Conservation (phyloP, 176 grass and related monocot genomes). For the Areca catechu region DNA sequence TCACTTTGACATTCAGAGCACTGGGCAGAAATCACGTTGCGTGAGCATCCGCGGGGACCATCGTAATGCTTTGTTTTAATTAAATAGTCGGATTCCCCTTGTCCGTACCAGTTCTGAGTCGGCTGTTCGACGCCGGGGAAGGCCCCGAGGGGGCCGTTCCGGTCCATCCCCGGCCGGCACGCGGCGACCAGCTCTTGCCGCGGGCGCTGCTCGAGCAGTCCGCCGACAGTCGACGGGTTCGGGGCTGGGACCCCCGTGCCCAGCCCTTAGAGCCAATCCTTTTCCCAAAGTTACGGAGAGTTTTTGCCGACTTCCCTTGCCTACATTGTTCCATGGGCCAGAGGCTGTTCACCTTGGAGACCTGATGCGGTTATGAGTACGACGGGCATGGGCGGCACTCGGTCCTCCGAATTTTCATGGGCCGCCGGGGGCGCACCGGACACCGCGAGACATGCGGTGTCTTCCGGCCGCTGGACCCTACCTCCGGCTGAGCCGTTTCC, state of each 20-base stretch:
- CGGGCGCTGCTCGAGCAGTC: too few relatives aligned
- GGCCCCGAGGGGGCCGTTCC: too few relatives aligned
- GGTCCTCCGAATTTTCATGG: constrained; percentile 46
- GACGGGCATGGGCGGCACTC: constrained; percentile 30
- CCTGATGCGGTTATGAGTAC: constrained; percentile 50
- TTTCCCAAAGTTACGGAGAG: too few relatives aligned
- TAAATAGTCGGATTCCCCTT: constrained; percentile 38
- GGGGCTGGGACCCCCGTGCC: too few relatives aligned
- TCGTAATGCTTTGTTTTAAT: constrained; percentile 39
- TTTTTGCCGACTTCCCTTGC: constrained; percentile 43
- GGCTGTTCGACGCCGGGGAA: constrained; percentile 25
- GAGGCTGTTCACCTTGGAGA: constrained; percentile 50
- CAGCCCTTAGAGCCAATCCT: too few relatives aligned
- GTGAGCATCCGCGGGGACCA: constrained; percentile 31
- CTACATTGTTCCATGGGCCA: constrained; percentile 44
- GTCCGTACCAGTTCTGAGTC: constrained; percentile 36
- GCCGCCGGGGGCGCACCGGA: constrained; percentile 38
- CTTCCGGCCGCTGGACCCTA: constrained; percentile 50
- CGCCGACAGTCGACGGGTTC: too few relatives aligned
- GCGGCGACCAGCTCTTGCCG: too few relatives aligned
- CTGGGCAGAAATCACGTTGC: constrained; percentile 44
- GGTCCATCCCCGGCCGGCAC: too few relatives aligned
- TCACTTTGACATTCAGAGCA: constrained; percentile 50
- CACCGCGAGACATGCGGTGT: constrained; percentile 52
- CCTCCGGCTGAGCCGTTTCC: constrained; percentile 42